phyloP scores from a whole-genome alignment of 306 rosid species.

The Senna siamea region DNA sequence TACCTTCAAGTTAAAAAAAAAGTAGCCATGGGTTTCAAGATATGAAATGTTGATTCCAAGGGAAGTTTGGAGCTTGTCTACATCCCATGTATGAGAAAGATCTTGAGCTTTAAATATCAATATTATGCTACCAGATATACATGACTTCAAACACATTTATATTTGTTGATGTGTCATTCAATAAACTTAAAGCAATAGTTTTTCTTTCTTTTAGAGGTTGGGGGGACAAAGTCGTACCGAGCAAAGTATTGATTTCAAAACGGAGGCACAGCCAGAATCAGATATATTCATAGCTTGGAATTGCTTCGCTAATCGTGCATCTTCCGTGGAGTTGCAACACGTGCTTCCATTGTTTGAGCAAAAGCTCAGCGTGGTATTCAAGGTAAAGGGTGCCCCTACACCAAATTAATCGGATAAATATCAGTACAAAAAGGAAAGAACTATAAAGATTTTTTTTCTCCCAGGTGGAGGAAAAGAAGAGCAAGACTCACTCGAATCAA shows the following conservation, averaged over 20 bases:
- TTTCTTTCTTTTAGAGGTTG: not conserved
- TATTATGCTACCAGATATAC: not conserved
- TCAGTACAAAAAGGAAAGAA: constrained; percentile 9
- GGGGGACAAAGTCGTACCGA: constrained; percentile 59
- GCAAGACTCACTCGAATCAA: constrained; percentile 74
- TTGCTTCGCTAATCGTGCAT: constrained; percentile 65
- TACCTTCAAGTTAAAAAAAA: not conserved
- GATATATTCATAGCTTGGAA: constrained; percentile 71
- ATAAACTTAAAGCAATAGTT: not conserved
- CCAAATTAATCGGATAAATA: constrained; percentile 28
- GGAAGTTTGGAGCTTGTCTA: constrained; percentile 9
- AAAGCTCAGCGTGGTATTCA: constrained; percentile 59
- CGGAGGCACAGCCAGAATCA: constrained; percentile 68
- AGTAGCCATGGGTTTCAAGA: constrained; percentile 1
- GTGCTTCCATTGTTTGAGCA: constrained; percentile 81
- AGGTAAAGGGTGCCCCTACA: constrained; percentile 70
- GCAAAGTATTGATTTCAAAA: constrained; percentile 79
- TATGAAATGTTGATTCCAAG: not conserved
- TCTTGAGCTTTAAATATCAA: constrained; percentile 20
- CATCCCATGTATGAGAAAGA: constrained; percentile 18
- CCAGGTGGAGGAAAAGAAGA: too few relatives aligned
- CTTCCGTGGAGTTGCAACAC: constrained; percentile 83
- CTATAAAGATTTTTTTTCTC: too few relatives aligned
- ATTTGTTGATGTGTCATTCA: constrained; percentile 8
- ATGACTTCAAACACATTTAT: not conserved